Base-by-base conservation (phyloP, 345 rosid genomes). In the Carallia brachiata region DNA sequence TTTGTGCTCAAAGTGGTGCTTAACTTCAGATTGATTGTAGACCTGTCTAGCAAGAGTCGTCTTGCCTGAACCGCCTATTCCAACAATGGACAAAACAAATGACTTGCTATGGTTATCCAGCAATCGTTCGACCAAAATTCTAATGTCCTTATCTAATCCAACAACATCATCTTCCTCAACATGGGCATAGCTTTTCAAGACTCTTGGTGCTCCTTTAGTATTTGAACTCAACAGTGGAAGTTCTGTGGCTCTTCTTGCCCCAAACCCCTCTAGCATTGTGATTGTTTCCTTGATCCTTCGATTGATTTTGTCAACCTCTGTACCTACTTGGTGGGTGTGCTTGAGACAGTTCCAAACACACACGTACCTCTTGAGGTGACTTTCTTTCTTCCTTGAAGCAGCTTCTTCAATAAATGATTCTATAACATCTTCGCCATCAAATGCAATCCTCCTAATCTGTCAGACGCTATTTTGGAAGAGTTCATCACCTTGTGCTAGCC, bases 361-460 rank as follows among this genome's bases (percentile, higher is more conserved):
- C n/a, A 55, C 59, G 9, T 18, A 5, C 59, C 27, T 55, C 4
- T 36, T 15, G 8, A 57, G 30, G 0, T 30, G 18, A 1, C 50
- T 4, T 8, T 19, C 4, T 15, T 0, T 61, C 60, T 68, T 36
- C 23, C 4, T 32, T 28, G 4, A 39, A 1, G 65, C 68, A 12
- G 15, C 71, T 69, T 9, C 32, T 0, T 60, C 56, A 39, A 64
- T 12, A 40, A 34, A 70, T 1, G 6, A 2, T 10, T 78, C 72
- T 0, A 73, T 61, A 32, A 65, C 57, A 31, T 77, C 77, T 69
- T 73, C 56, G 3, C 61, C 77, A 6, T 77, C 77, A 27, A 68
- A 69, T 0, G 74, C 71, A 23, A 69, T 8, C 17, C 61, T 63
- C 36, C 69, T 31, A 18, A 69, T 47, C 23, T 78, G 56, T 2